Conservation (phyloP, 495 filamentous ascomycete genomes). For the Copromyces sp. region DNA sequence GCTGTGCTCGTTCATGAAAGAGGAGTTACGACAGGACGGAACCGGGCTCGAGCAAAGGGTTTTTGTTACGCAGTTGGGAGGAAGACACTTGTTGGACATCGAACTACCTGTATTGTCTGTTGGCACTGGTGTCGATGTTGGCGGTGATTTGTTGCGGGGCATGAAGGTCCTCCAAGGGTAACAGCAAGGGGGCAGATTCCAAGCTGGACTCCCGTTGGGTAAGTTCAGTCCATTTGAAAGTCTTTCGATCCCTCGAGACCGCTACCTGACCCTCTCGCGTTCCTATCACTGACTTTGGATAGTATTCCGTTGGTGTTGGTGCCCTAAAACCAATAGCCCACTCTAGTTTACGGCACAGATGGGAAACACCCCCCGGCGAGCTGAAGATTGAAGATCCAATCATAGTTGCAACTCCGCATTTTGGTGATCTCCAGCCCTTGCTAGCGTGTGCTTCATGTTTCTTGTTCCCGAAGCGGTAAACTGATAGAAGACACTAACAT, state of each 20-base stretch:
- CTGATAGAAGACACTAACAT: background rate
- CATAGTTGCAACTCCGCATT: background rate
- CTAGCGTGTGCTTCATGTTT: background rate
- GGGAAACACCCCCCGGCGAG: background rate
- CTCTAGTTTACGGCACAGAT: background rate
- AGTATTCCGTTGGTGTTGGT: background rate
- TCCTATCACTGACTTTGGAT: background rate
- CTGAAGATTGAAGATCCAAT: background rate
- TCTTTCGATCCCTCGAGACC: background rate
- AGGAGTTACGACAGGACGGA: constrained; percentile 9
- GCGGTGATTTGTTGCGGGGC: background rate
- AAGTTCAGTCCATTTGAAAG: background rate
- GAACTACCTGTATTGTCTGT: constrained; percentile 10
- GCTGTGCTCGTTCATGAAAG: constrained; percentile 17
- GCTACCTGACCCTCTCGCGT: background rate
- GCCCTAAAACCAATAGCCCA: background rate
- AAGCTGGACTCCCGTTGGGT: background rate
- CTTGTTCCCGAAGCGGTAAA: background rate
- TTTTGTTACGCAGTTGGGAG: constrained; percentile 20
- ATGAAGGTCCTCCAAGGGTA: background rate
- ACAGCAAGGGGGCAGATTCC: background rate
- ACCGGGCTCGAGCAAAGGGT: constrained; percentile 5
- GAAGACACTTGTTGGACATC: constrained; percentile 19
- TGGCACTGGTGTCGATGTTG: background rate
- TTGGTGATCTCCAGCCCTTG: background rate